Conservation (phyloP, 73 alveolate species). For the Uronychia setigera region DNA sequence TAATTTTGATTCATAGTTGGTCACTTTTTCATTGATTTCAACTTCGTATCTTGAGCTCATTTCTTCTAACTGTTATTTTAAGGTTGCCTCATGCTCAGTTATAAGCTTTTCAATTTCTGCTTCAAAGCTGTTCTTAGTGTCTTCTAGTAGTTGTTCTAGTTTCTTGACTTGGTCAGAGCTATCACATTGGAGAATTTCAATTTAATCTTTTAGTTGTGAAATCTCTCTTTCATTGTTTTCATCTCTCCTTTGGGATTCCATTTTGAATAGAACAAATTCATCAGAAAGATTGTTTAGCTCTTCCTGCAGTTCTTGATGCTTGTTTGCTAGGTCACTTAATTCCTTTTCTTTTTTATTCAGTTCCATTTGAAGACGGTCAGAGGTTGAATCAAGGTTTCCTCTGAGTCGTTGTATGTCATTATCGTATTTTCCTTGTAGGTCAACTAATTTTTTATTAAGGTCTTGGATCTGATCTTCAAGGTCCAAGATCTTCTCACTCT, state of each 20-base stretch:
- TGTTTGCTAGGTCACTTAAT: slow-evolving; percentile 26
- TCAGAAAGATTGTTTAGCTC: slow-evolving; percentile 8
- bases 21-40: slow-evolving; percentile 11
- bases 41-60: neutral
- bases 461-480: slow-evolving; percentile 18
- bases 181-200: slow-evolving; percentile 33
- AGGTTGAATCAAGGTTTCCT: neutral
- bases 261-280: slow-evolving; percentile 2
- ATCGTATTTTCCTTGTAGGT: neutral
- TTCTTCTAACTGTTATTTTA: neutral
- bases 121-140: slow-evolving; percentile 24
- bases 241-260: slow-evolving; percentile 14
- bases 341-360: slow-evolving; percentile 26
- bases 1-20: slow-evolving; percentile 34
- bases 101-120: slow-evolving; percentile 27
- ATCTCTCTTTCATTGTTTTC: slow-evolving; percentile 8
- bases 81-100: slow-evolving; percentile 17
- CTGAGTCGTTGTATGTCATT: neutral
- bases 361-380: slow-evolving; percentile 21
- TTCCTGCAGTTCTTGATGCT: slow-evolving; percentile 22
- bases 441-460: neutral
- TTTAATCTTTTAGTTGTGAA: slow-evolving; percentile 32
- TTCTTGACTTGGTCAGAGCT: slow-evolving; percentile 39
- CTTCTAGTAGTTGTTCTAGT: slow-evolving; percentile 39
- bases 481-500: slow-evolving; percentile 11